Evolutionary conservation across 179 eudicot species (phyloP), one percentile per base, ranked within the genome.

Genomic region (Nepenthes alata): DNA sequence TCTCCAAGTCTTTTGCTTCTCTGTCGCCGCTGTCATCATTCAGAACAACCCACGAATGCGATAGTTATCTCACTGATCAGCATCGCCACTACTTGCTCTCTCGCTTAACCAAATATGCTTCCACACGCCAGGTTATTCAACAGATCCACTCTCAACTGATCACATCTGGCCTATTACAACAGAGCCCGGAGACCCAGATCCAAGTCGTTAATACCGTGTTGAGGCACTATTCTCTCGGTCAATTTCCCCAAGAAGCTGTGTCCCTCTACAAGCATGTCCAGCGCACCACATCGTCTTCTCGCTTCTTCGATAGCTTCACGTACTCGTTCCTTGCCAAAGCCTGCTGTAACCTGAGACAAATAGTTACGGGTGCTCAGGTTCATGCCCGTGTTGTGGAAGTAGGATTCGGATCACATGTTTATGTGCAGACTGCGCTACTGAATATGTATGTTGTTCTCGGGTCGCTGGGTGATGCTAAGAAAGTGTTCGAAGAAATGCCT

Each of bases 401-500:
- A 35, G 96, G 89, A 2, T 83, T 78, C n/a, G 76, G 55, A 2
- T 35, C 6, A 2, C 75, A 81, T 59, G 86, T 85, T 36, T 82
- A 85, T 57, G 84, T 80, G 49, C 81, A 68, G 55, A 88, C 87
- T 14, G 84, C 84, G 47, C 57, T 86, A 82, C 59, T 86, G 37
- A 80, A 86, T 6, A 75, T 86, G 85, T 83, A 78, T 53, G 48
- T 69, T 0, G 79, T 61, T 35, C 77, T 75, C 72, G 79, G 83
- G 75, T 71, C 34, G 36, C 44, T 78, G 13, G 11, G 13, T 3
- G 63, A 74, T 58, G 82, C 87, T 11, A 4, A 66, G 10, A 72
- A 72, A 14, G 70, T 88, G 81, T 85, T 88, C 15, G 84, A 83
- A 62, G 83, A 80, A 83, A 83, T 88, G 83, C 85, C 86, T 66